Evolutionary conservation across 2,329 filamentous ascomycete genomes (phyloP), one percentile per base, ranked within the genome.

Genomic region (Tolypocladium pustulatum): DNA sequence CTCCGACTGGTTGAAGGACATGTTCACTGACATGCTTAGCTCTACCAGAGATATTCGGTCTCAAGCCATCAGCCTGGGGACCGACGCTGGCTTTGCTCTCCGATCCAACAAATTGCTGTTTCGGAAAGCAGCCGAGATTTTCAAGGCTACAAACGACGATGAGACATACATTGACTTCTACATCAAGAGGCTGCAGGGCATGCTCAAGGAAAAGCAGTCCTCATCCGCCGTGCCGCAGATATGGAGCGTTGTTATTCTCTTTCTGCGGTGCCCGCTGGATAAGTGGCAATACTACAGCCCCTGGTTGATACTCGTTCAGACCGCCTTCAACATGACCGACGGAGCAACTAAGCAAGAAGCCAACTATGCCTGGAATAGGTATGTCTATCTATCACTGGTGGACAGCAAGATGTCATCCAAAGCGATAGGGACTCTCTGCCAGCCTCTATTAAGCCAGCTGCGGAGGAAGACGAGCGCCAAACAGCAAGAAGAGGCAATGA

Each of bases 11-110:
- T 78, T 97, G 55, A 81, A 88, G 56, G 88, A 95, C 69, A 76
- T 96, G 25, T 85, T 97, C 62, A 85, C 85, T 25, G 90, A 91
- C 55, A 86, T 97, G 79, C 79, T 96, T 43, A 91, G 90, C 71
- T 84, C 77, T 37, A 76, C 91, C 55, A 88, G 87, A 65, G 91
- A 96, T 46, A 88, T 93, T 53, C 83, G 90, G 54, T 77, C 78
- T 6, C 83, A 87, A 51, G 91, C 92, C 2, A 87, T 97, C 55
- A 78, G 82, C 32, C 79, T 94, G 13, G 90, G 90, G 1, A 78
- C 87, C 2, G 84, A 91, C 58, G 85, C 88, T 25, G 86, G 87
- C 10, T 84, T 86, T 61, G 74, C 77, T 1, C 78, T 94, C 4
- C 89, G 90, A 3, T 82, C 84, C 37, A 88, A 92, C 61, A 82